Conservation (phyloP, 176 grass and related monocot species). For the Thalia dealbata region DNA sequence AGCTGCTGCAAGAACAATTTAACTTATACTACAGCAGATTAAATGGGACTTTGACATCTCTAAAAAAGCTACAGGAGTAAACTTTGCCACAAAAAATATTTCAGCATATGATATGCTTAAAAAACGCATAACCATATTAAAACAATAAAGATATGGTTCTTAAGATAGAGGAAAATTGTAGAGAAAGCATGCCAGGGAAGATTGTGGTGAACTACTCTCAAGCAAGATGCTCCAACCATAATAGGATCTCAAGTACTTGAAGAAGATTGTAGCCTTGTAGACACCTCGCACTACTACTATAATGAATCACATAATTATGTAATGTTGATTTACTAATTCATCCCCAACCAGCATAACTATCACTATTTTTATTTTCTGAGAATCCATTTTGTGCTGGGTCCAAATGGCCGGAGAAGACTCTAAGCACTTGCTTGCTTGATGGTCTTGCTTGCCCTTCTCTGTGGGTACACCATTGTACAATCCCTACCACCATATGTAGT, state of each 20-base stretch:
- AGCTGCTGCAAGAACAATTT: background rate
- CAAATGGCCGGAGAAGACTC: conserved; percentile 65
- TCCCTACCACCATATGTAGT: conserved; percentile 54
- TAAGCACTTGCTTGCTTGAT: conserved; percentile 79
- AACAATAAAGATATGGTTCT: background rate
- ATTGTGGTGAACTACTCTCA: conserved; percentile 58
- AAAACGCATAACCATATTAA: background rate
- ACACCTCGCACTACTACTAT: conserved; percentile 42
- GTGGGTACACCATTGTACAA: conserved; percentile 71
- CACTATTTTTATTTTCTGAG: conserved; percentile 26
- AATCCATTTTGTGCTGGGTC: conserved; percentile 46
- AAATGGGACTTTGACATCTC: background rate
- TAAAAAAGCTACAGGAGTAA: background rate
- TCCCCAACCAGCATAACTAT: conserved; percentile 28
- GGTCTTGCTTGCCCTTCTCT: conserved; percentile 64
- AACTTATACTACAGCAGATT: background rate
- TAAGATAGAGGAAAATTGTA: conserved; percentile 11
- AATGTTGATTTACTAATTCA: conserved; percentile 23
- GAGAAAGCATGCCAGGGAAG: conserved; percentile 44
- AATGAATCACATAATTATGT: conserved; percentile 35
- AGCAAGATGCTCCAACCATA: conserved; percentile 78
- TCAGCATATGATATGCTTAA: background rate
- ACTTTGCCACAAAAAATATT: background rate
- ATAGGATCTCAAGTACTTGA: conserved; percentile 68
- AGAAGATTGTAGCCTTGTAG: conserved; percentile 60